A percentile compares a stretch with the other conserved stretches of the same genome.
Conservation (phyloP, 2,329 filamentous ascomycete species). For the Malbranchea zuffiana region DNA sequence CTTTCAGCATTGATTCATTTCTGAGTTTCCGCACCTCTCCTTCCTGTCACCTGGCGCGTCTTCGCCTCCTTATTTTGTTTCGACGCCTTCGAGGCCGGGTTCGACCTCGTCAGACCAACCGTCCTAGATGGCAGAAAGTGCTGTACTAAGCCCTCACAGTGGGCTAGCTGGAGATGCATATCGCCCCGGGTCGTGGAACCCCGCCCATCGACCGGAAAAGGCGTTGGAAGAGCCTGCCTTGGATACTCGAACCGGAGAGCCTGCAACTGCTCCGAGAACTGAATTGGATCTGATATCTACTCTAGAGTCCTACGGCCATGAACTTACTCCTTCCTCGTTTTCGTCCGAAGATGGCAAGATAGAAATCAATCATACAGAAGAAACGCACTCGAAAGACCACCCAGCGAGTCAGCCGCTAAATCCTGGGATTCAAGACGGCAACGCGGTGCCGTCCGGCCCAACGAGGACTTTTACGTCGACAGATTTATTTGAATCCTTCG, state of each 20-base stretch:
- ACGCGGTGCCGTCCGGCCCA: background rate
- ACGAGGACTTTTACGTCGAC: background rate
- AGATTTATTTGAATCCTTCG: slow-evolving; percentile 2
- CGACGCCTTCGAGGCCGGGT: background rate
- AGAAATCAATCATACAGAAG: background rate
- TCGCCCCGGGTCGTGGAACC: slow-evolving; percentile 42
- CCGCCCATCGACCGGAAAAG: slow-evolving; percentile 41
- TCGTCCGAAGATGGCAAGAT: background rate
- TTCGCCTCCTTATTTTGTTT: slow-evolving; percentile 3
- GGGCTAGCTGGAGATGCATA: slow-evolving; percentile 5
- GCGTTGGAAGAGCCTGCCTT: background rate
- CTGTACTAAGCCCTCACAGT: slow-evolving; percentile 3
- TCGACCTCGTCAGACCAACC: background rate
- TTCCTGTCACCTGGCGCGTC: background rate
- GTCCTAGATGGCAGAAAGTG: slow-evolving; percentile 9
- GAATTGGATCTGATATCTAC: background rate
- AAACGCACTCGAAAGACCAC: too few relatives aligned
- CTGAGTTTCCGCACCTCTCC: background rate
- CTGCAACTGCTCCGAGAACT: background rate
- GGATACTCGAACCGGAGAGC: background rate
- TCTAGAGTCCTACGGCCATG: background rate
- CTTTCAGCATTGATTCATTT: slow-evolving; percentile 7
- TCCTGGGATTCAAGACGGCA: background rate
- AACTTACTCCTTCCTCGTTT: background rate
- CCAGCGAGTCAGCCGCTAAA: too few relatives aligned